phyloP scores from a whole-genome alignment of 257 asterid species.

The Capsicum pubescens region DNA sequence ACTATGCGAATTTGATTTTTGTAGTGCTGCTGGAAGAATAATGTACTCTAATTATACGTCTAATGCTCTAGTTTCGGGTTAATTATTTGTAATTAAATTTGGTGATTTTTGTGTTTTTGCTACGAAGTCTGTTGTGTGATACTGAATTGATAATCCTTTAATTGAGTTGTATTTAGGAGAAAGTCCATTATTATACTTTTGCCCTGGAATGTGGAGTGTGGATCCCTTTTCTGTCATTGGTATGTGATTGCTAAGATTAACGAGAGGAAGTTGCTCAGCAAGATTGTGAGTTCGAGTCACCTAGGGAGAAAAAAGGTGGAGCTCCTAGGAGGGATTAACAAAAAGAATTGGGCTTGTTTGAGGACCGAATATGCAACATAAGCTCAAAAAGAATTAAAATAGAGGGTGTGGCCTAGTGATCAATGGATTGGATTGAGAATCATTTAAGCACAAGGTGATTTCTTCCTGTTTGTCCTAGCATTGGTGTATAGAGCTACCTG shows the following conservation, averaged over 20 bases:
- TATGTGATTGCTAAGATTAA: background rate
- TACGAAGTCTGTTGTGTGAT: background rate
- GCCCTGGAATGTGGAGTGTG: background rate
- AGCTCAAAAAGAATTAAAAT: too few relatives aligned
- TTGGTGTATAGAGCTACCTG: too few relatives aligned
- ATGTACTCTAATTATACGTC: background rate
- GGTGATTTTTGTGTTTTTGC: background rate
- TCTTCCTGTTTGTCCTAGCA: too few relatives aligned
- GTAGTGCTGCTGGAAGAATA: background rate
- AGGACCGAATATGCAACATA: too few relatives aligned
- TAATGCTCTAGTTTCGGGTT: background rate
- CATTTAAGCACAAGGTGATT: too few relatives aligned
- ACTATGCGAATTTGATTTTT: background rate
- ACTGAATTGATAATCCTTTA: background rate
- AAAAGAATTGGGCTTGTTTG: background rate
- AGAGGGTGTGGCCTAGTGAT: too few relatives aligned
- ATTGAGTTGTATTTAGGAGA: background rate
- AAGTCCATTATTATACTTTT: background rate
- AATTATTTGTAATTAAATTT: background rate
- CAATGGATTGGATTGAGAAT: too few relatives aligned
- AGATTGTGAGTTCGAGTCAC: too few relatives aligned
- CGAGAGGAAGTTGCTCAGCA: too few relatives aligned
- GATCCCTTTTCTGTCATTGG: background rate
- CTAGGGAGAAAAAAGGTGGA: too few relatives aligned
- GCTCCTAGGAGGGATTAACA: too few relatives aligned